A percentile compares a stretch with the other conserved stretches of the same genome.
These are phyloP conservation scores for Podaxis sp. DNA, from an alignment of 768 basidiomycete genomes.

Conservation along the genomic window DNA sequence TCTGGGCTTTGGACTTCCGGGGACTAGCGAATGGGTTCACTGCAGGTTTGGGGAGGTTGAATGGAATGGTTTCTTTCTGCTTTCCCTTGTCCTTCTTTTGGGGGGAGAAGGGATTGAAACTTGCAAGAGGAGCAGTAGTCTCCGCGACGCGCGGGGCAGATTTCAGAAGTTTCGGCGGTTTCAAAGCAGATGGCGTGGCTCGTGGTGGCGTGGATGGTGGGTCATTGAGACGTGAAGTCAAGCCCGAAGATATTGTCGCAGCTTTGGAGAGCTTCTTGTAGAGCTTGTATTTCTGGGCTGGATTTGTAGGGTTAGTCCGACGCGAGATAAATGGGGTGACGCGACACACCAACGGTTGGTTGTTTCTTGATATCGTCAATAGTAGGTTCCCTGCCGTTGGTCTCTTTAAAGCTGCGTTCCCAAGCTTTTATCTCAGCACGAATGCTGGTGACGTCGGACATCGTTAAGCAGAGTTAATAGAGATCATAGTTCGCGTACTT, in stretches of 20 bases:
- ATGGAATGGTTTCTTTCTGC: conserved; percentile 23
- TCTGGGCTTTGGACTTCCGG: conserved; percentile 28
- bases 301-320: conserved; percentile 17
- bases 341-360: conserved; percentile 57
- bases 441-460: conserved; percentile 44
- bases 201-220: conserved; percentile 39
- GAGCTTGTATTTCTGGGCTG: conserved; percentile 78
- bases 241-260: conserved; percentile 18
- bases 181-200: conserved; percentile 26
- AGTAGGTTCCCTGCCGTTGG: conserved; percentile 56
- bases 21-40: conserved; percentile 49
- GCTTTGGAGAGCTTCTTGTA: conserved; percentile 75
- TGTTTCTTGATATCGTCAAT: conserved; percentile 69
- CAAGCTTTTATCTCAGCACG: conserved; percentile 74
- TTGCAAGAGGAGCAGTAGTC: conserved; percentile 47
- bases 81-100: conserved; percentile 58
- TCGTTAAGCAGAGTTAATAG: conserved; percentile 11
- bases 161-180: conserved; percentile 35
- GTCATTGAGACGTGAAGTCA: conserved; percentile 17
- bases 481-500: conserved; percentile 8
- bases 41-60: conserved; percentile 20
- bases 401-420: conserved; percentile 65
- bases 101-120: conserved; percentile 80
- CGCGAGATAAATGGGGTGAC: conserved; percentile 4
- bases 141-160: conserved; percentile 52